Evolutionary conservation across 176 grass and related monocot genomes (phyloP), one percentile per base, ranked within the genome.

Genomic region (Eleusine indica): DNA sequence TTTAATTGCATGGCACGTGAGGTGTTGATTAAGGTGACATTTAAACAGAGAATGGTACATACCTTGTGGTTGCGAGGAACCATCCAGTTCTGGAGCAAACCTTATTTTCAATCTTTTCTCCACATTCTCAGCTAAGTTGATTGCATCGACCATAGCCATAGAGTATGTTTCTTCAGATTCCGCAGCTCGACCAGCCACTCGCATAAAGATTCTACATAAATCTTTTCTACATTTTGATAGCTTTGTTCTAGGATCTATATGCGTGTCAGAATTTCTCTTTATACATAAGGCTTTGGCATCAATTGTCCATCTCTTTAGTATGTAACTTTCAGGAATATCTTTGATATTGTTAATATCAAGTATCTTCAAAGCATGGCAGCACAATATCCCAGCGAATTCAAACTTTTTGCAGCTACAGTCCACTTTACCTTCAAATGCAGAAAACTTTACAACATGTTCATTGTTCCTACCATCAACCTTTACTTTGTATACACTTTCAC

Each of bases 271-370:
- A 41, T 41, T 41, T 0, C 40, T 41, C 40, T 41, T 3, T 4
- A 41, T 41, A 41, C 40, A 53, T 53, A 53, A 17, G 13, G 51
- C 15, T 16, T 53, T 53, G 51, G 1, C 14, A 53, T 53, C 40
- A 41, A 41, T 41, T 3, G 40, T 41, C 40, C 40, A 41, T 41
- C 40, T 41, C 40, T 41, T 41, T 17, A 67, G 17, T 35, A 74
- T 79, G 8, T 68, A 80, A 11, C 49, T 0, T 7, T 25, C 18
- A 8, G 17, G 8, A 21, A 79, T 37, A 32, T 66, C 16, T 79
- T 79, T 79, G 14, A 66, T 66, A 19, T 79, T 79, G 11, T 79
- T 67, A 17, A 79, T 38, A 2, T 67, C 77, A 52, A 79, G 62
- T 67, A 79, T 79, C 61, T 67, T 79, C 41, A 79, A 19, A 15